These are phyloP conservation scores for Diaporthe longicolla DNA, from an alignment of 2,329 filamentous ascomycete species.

Conservation along the genomic window DNA sequence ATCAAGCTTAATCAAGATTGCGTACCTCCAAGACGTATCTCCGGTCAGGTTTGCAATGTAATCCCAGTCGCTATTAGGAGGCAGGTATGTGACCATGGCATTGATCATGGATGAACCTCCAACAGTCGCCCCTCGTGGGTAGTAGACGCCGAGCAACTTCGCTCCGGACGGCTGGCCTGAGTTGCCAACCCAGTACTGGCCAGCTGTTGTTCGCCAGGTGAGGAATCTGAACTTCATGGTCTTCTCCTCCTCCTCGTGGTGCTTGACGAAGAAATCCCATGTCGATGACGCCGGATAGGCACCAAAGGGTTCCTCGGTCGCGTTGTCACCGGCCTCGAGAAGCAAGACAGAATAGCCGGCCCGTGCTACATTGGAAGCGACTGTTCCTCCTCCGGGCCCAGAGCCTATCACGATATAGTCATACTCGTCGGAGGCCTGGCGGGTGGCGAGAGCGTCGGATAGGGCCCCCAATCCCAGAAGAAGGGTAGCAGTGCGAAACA, in stretches of 20 bases:
- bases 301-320: conserved; percentile 6
- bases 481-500: neutral
- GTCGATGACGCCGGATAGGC: conserved; percentile 17
- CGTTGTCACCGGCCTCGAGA: conserved; percentile 5
- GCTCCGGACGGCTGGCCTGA: conserved; percentile 49
- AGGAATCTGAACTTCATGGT: conserved; percentile 64
- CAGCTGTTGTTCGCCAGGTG: conserved; percentile 49
- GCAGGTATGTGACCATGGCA: conserved; percentile 49
- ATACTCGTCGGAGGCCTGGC: conserved; percentile 13
- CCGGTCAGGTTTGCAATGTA: conserved; percentile 48
- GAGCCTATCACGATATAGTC: conserved; percentile 27
- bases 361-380: conserved; percentile 20
- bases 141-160: conserved; percentile 50
- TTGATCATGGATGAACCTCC: conserved; percentile 52
- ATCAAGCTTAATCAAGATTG: neutral
- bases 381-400: neutral
- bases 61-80: conserved; percentile 49
- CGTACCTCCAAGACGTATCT: conserved; percentile 48
- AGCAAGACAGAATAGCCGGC: neutral
- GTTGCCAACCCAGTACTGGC: conserved; percentile 50
- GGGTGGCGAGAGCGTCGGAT: neutral
- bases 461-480: neutral
- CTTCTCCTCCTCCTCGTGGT: conserved; percentile 62
- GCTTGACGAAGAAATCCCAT: conserved; percentile 72
- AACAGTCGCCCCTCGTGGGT: conserved; percentile 51